These are phyloP conservation scores for Pseudocercospora cruenta DNA, from an alignment of 2,329 filamentous ascomycete species.

Conservation along the genomic window DNA sequence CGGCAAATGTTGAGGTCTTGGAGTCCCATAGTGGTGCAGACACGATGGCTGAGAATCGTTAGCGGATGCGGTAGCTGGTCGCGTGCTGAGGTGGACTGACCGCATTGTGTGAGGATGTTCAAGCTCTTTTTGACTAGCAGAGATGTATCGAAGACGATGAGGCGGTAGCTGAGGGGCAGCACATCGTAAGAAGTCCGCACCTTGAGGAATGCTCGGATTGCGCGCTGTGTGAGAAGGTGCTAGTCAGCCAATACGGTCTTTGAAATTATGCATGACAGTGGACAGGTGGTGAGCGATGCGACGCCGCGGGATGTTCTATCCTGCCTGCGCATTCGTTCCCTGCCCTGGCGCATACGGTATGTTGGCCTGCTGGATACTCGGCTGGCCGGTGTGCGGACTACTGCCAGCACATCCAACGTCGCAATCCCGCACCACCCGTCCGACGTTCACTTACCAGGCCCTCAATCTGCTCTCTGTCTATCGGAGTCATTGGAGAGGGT, in stretches of 20 bases:
- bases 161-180: slow-evolving; percentile 89
- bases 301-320: not conserved
- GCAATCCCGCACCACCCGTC: not conserved
- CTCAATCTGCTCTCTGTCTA: slow-evolving; percentile 77
- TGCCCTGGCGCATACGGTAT: not conserved
- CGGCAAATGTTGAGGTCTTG: slow-evolving; percentile 86
- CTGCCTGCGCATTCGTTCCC: not conserved
- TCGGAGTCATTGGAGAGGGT: slow-evolving; percentile 39
- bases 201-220: slow-evolving; percentile 93
- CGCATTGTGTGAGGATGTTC: slow-evolving; percentile 93
- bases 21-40: slow-evolving; percentile 98
- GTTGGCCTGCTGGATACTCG: not conserved
- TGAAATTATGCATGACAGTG: not conserved
- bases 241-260: slow-evolving; percentile 1
- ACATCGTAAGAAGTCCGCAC: slow-evolving; percentile 98
- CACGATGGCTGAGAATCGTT: slow-evolving; percentile 73
- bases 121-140: slow-evolving; percentile 96
- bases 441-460: slow-evolving; percentile 67
- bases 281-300: not conserved
- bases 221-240: slow-evolving; percentile 61
- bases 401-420: not conserved
- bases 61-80: slow-evolving; percentile 4
- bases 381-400: not conserved
- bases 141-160: slow-evolving; percentile 93
- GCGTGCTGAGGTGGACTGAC: slow-evolving; percentile 49